A percentile compares a stretch with the other conserved stretches of the same genome.
Conservation (phyloP, 2,329 filamentous ascomycete species). For the Paraphoma sp. region DNA sequence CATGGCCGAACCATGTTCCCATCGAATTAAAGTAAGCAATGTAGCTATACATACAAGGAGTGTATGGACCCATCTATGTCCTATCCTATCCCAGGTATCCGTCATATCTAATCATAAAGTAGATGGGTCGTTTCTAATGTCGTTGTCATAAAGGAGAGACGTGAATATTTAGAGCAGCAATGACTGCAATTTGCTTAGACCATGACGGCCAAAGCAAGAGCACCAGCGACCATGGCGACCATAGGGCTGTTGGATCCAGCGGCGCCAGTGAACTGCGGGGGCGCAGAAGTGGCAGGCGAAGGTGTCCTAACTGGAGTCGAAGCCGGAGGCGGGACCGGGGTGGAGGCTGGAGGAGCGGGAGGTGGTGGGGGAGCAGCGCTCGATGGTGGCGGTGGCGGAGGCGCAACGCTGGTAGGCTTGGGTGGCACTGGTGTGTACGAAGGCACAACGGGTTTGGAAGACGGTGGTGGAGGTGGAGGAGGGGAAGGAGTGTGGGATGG, state of each 20-base stretch:
- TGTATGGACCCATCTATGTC: conserved; percentile 2
- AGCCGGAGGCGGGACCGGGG: conserved; percentile 8
- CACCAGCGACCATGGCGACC: conserved; percentile 31
- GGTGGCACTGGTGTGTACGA: background rate
- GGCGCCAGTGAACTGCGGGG: conserved; percentile 32
- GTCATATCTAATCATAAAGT: conserved; percentile 1
- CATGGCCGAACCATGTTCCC: background rate
- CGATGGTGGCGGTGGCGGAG: conserved; percentile 10
- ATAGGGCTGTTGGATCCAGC: conserved; percentile 32
- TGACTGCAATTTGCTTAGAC: conserved; percentile 13
- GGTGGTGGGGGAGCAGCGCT: conserved; percentile 9
- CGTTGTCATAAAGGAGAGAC: background rate
- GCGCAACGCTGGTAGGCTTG: background rate
- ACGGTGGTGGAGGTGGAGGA: conserved; percentile 11
- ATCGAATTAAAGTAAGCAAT: background rate
- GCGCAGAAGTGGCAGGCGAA: conserved; percentile 13
- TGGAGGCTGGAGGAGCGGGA: conserved; percentile 5
- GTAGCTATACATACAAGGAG: background rate
- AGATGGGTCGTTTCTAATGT: background rate
- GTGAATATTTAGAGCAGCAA: background rate
- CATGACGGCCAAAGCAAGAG: conserved; percentile 26
- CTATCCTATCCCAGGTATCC: background rate
- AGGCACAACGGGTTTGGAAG: conserved; percentile 10
- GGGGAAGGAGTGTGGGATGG: conserved; percentile 16
- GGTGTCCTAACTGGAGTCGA: conserved; percentile 8